These are phyloP conservation scores for Solanum gracilifrons DNA, from an alignment of 257 asterid species.

Conservation along the genomic window DNA sequence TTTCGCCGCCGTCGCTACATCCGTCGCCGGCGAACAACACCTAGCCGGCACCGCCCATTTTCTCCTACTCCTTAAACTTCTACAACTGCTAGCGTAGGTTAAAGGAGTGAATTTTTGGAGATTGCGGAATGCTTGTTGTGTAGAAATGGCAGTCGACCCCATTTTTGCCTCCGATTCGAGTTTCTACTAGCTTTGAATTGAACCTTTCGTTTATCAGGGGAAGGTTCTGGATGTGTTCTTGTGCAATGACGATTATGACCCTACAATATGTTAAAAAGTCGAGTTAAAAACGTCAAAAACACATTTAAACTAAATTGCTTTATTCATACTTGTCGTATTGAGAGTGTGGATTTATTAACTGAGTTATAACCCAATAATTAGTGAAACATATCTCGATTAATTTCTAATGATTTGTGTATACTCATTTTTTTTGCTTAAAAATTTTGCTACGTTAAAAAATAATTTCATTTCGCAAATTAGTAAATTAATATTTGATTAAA, in stretches of 20 bases:
- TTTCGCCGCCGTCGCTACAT: conserved; percentile 32
- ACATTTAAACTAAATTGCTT: no score
- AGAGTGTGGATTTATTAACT: no score
- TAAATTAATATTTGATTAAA: no score
- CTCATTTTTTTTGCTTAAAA: no score
- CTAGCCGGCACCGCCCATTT: neutral
- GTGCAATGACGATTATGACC: neutral
- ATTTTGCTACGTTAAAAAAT: no score
- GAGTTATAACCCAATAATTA: no score
- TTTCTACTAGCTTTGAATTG: neutral
- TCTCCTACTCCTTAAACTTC: neutral
- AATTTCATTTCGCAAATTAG: no score
- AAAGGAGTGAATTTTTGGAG: neutral
- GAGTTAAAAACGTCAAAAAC: no score
- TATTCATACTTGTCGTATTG: no score
- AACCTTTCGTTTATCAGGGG: neutral
- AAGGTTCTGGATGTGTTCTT: neutral
- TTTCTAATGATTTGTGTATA: no score
- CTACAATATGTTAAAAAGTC: neutral
- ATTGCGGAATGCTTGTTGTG: neutral
- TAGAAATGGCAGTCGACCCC: neutral
- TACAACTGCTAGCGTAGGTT: neutral
- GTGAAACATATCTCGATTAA: no score
- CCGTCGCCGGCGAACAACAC: conserved; percentile 18
- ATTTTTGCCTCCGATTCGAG: neutral